phyloP scores from a whole-genome alignment of 2,329 filamentous ascomycete species.

The Botrytis cinerea region DNA sequence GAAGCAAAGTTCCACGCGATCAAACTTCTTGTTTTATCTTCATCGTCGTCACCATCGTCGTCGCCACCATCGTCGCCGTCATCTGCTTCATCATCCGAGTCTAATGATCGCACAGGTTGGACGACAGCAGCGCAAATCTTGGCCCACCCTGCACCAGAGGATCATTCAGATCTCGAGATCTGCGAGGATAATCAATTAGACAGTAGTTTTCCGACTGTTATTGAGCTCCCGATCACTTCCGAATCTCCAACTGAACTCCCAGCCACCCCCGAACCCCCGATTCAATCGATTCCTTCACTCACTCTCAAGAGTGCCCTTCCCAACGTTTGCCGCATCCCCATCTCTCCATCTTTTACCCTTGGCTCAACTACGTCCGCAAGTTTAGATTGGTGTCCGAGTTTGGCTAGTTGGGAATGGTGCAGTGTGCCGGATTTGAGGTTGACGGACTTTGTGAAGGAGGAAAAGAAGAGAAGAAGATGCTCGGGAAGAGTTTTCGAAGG shows the following conservation, averaged over 20 bases:
- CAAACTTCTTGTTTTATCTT: not conserved
- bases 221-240: not conserved
- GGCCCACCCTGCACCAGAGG: not conserved
- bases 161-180: not conserved
- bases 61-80: not conserved
- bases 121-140: constrained; percentile 7
- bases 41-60: not conserved
- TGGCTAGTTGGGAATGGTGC: constrained; percentile 12
- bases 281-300: not conserved
- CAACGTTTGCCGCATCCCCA: not conserved
- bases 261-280: not conserved
- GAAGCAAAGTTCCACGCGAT: not conserved
- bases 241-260: not conserved
- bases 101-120: not conserved
- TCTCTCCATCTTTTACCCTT: not conserved
- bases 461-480: not conserved
- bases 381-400: not conserved
- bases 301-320: not conserved
- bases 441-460: not conserved
- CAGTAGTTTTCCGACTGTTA: not conserved
- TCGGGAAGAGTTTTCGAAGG: constrained; percentile 4
- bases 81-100: too few species aligned
- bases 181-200: too few species aligned
- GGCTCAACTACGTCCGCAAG: not conserved
- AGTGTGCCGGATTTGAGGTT: constrained; percentile 14